Base-by-base conservation (phyloP, 2,329 filamentous ascomycete genomes). In the Talaromyces atroroseus region DNA sequence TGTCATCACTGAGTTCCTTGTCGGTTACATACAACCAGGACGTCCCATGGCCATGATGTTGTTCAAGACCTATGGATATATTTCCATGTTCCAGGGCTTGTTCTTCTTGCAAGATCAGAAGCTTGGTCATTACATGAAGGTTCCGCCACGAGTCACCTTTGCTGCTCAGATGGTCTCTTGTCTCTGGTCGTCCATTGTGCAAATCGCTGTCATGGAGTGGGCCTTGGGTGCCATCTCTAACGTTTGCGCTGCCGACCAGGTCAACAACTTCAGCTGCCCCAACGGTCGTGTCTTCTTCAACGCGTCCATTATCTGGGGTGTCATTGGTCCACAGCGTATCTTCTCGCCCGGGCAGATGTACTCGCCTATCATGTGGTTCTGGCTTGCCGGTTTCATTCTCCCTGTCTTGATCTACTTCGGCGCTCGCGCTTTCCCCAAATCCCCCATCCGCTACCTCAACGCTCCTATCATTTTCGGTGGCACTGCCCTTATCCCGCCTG, bases 21-120 rank as follows among this genome's bases (percentile, higher is more conserved):
- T 87, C 59, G 87, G 87, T 5, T 89, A 89, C 69, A 86, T 89
- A 78, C 80, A 87, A 50, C 86, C 86, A 0, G 87, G 87, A 24
- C 79, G 80, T 2, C 86, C 87, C 1, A 76, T 89, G 59, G 85
- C 85, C 49, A 85, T 89, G 80, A 90, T 90, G 86, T 80, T 89
- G 74, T 89, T 89, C 76, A 89, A 89, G 71, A 87, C 85, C 59
- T 89, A 86, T 64, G 84, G 85, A 51, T 88, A 87, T 66, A 81
- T 88, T 56, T 83, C 78, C 71, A 86, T 87, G 82, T 77, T 77
- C 16, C 83, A 87, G 67, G 85, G 82, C 0, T 74, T 87, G 50
- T 84, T 81, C 67, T 87, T 87, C 67, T 76, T 78, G 5, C 82
- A 85, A 66, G 85, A 87, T 62, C 76, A 87, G 63, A 87, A 87